phyloP scores from a whole-genome alignment of 1,139 yeast species.

The Yamadazyma diddensiae region DNA sequence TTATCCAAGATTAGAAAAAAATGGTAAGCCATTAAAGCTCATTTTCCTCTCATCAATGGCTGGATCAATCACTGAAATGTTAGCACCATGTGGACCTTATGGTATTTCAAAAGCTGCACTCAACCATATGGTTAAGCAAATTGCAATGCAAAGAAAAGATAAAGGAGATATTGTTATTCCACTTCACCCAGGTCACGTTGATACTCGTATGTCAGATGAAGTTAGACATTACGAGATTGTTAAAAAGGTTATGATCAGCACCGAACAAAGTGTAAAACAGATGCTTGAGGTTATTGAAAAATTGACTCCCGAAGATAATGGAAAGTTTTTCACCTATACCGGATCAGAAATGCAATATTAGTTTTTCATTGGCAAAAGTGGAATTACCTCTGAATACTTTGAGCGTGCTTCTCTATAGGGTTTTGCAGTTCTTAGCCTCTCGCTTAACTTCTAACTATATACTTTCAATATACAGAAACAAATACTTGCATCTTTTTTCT shows the following conservation, averaged over 20 bases:
- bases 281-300: constrained; percentile 1
- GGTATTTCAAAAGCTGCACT: constrained; percentile 29
- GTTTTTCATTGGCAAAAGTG: constrained; percentile 16
- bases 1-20: constrained; percentile 21
- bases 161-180: constrained; percentile 39
- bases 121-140: constrained; percentile 14
- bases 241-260: too few species aligned
- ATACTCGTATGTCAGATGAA: constrained; percentile 18
- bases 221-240: too few species aligned
- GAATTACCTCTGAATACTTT: too few species aligned
- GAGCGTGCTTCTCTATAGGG: too few species aligned
- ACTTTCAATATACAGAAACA: too few species aligned
- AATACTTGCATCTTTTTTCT: too few species aligned
- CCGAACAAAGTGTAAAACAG: not conserved
- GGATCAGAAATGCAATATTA: constrained; percentile 6
- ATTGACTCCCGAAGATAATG: constrained; percentile 3
- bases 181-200: constrained; percentile 30
- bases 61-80: constrained; percentile 18
- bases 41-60: constrained; percentile 22
- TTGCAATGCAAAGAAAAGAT: constrained; percentile 24
- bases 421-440: too few species aligned
- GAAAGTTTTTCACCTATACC: constrained; percentile 2
- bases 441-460: too few species aligned
- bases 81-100: constrained; percentile 18
- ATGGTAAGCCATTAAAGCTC: constrained; percentile 18